phyloP scores from a whole-genome alignment of 768 basidiomycete species.

The Pleurotus pulmonarius region DNA sequence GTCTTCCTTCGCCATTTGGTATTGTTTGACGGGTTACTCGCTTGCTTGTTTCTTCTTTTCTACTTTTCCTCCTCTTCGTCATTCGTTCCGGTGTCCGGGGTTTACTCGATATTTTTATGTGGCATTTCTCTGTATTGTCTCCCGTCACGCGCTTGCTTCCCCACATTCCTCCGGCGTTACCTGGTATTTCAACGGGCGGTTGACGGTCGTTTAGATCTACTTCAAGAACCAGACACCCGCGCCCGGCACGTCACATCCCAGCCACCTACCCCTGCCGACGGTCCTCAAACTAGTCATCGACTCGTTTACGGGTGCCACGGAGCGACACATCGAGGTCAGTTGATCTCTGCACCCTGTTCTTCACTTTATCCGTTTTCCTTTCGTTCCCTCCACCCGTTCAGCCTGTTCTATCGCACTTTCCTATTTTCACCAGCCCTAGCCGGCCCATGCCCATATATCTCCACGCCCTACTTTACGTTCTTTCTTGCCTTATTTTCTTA shows the following conservation, averaged over 20 bases:
- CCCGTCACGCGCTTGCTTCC: not conserved
- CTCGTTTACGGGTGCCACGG: conserved; percentile 95
- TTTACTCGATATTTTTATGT: conserved; percentile 13
- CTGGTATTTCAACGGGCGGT: not conserved
- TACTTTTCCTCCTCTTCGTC: conserved; percentile 17
- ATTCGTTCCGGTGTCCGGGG: conserved; percentile 9
- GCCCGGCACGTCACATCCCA: conserved; percentile 69
- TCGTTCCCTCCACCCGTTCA: not conserved
- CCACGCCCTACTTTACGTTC: not conserved
- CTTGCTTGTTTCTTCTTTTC: conserved; percentile 21
- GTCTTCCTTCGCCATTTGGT: conserved; percentile 2
- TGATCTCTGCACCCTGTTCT: conserved; percentile 3
- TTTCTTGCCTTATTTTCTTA: conserved; percentile 8
- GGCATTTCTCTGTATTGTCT: not conserved
- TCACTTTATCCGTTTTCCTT: not conserved
- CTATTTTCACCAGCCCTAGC: not conserved
- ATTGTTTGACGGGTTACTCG: conserved; percentile 40
- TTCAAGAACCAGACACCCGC: conserved; percentile 91
- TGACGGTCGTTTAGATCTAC: conserved; percentile 67
- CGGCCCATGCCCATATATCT: too few species aligned
- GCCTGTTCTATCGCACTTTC: not conserved
- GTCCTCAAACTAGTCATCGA: conserved; percentile 90
- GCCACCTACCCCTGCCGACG: conserved; percentile 73
- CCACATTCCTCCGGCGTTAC: not conserved
- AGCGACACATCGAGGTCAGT: conserved; percentile 93